Percentiles rank a stretch among this genome's conserved stretches.
These are phyloP conservation scores for Gilbertella persicaria DNA, from an alignment of 371 early-diverging fungal genomes.

Conservation along the genomic window DNA sequence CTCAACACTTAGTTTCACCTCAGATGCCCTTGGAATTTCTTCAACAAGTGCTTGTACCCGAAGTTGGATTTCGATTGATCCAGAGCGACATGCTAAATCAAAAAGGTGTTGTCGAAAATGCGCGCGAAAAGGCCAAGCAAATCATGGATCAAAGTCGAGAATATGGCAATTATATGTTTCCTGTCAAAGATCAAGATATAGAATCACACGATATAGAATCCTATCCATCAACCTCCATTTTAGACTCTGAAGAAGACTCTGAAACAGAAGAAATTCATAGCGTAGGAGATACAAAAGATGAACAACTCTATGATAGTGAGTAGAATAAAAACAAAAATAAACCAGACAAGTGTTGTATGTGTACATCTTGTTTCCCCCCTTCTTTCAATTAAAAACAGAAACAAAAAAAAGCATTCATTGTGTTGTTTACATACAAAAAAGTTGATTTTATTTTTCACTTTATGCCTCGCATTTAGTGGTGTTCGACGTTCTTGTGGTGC, in stretches of 20 bases:
- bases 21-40: slow-evolving; percentile 56
- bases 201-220: background rate
- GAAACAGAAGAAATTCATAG: too few species aligned
- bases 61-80: slow-evolving; percentile 52
- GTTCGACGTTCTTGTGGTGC: slow-evolving; percentile 74
- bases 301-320: too few species aligned
- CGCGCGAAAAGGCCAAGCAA: slow-evolving; percentile 13
- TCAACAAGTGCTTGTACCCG: slow-evolving; percentile 61
- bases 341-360: too few species aligned
- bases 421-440: slow-evolving; percentile 1
- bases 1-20: slow-evolving; percentile 29
- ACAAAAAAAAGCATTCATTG: background rate
- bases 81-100: slow-evolving; percentile 30
- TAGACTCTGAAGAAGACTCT: slow-evolving; percentile 5
- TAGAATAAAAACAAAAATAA: too few species aligned
- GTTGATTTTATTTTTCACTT: slow-evolving; percentile 1
- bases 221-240: background rate
- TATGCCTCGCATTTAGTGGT: slow-evolving; percentile 46
- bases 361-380: background rate
- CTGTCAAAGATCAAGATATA: slow-evolving; percentile 10
- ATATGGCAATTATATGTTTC: slow-evolving; percentile 25
- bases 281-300: too few species aligned
- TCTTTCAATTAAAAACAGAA: background rate
- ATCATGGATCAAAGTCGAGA: slow-evolving; percentile 28
- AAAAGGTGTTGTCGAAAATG: background rate